Conservation (phyloP, 2,329 filamentous ascomycete genomes). For the Leptographium flavum region DNA sequence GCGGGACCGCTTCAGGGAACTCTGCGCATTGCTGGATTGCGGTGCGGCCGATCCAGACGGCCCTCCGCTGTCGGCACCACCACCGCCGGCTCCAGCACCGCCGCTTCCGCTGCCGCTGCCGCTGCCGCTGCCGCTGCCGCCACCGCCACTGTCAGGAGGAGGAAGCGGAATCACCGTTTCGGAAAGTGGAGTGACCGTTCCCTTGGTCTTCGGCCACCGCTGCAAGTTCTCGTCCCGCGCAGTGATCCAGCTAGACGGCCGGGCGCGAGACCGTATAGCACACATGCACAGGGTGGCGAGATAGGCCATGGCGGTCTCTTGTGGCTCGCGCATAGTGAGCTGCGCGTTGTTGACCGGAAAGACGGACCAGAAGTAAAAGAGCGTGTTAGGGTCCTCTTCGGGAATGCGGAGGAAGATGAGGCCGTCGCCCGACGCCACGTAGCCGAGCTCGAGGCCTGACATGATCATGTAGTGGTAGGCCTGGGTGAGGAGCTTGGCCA, state of each 20-base stretch:
- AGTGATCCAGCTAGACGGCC: slow-evolving; percentile 1
- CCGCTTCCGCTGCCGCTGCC: neutral
- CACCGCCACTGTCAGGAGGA: neutral
- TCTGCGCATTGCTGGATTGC: neutral
- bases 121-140: neutral
- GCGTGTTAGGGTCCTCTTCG: slow-evolving; percentile 3
- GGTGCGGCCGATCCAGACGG: neutral
- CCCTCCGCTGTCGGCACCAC: neutral
- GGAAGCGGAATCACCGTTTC: neutral
- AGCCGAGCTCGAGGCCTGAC: slow-evolving; percentile 4
- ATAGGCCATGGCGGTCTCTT: slow-evolving; percentile 2
- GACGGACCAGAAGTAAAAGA: slow-evolving; percentile 3
- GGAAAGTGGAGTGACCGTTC: neutral
- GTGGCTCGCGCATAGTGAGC: neutral
- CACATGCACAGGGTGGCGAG: slow-evolving; percentile 3
- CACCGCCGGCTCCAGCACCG: neutral
- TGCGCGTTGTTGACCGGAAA: neutral
- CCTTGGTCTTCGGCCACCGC: slow-evolving; percentile 2
- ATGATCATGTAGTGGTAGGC: slow-evolving; percentile 7
- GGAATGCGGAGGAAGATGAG: slow-evolving; percentile 6
- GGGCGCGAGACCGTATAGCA: neutral
- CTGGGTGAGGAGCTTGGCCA: slow-evolving; percentile 5
- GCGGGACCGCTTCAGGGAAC: neutral
- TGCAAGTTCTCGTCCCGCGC: neutral
- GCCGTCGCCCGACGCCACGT: slow-evolving; percentile 6